Conservation (phyloP, 768 basidiomycete genomes). For the Lyophyllum shimeji region DNA sequence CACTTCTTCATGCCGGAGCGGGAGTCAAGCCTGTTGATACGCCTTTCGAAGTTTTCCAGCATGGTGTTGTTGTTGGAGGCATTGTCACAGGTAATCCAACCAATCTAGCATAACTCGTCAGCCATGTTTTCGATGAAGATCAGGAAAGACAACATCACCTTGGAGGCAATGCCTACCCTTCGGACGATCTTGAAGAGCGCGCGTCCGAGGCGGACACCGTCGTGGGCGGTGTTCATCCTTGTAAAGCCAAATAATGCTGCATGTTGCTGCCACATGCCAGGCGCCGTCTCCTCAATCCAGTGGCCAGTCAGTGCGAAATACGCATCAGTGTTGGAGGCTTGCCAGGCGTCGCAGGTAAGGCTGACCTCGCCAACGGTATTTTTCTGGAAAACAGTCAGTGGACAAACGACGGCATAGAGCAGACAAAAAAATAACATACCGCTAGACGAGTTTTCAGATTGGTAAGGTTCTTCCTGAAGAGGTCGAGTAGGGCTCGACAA, state of each 20-base stretch:
- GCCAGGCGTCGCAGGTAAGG: slow-evolving; percentile 40
- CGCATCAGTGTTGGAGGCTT: slow-evolving; percentile 33
- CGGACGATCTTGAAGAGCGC: not conserved
- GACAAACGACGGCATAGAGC: not conserved
- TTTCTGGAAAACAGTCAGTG: not conserved
- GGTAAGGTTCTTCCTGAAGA: not conserved
- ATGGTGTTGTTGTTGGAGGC: not conserved
- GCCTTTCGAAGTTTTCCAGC: not conserved
- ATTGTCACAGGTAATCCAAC: not conserved
- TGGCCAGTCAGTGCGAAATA: slow-evolving; percentile 40
- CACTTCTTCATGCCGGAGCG: no score
- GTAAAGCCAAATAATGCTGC: not conserved
- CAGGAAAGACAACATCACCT: no score
- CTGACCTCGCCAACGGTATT: slow-evolving; percentile 15
- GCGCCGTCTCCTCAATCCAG: slow-evolving; percentile 32
- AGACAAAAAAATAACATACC: not conserved
- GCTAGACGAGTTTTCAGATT: not conserved
- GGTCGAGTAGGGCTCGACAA: not conserved
- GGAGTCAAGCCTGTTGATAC: no score
- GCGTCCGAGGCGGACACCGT: not conserved
- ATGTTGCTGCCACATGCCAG: slow-evolving; percentile 27
- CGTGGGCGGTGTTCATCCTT: not conserved
- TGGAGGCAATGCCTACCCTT: no score
- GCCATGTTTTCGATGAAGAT: not conserved
- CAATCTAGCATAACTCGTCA: not conserved